These are phyloP conservation scores for Magnusiomyces tetraspermus DNA, from an alignment of 1,139 yeast species.

Conservation along the genomic window DNA sequence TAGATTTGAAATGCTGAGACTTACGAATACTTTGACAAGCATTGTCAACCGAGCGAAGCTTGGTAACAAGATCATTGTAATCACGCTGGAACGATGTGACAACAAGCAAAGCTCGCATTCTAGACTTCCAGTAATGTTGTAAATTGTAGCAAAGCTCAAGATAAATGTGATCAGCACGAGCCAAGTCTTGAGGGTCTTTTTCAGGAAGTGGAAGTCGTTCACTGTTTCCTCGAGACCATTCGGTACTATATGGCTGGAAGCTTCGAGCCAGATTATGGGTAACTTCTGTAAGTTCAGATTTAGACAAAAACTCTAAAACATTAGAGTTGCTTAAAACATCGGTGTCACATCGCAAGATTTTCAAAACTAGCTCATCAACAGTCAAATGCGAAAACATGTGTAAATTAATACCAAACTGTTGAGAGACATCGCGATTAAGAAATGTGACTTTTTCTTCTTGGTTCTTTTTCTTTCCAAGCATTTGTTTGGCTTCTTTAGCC, in stretches of 20 bases:
- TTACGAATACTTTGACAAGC: constrained; percentile 54
- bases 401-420: constrained; percentile 84
- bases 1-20: constrained; percentile 55
- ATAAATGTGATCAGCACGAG: constrained; percentile 72
- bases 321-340: constrained; percentile 61
- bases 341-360: constrained; percentile 61
- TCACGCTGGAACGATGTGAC: constrained; percentile 64
- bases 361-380: constrained; percentile 54
- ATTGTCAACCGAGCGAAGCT: constrained; percentile 55
- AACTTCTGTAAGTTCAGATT: constrained; percentile 63
- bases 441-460: constrained; percentile 46
- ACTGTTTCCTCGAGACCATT: constrained; percentile 34
- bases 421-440: constrained; percentile 72
- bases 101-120: constrained; percentile 69
- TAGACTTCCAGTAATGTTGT: constrained; percentile 73
- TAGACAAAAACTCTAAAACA: constrained; percentile 72
- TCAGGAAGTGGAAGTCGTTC: constrained; percentile 38
- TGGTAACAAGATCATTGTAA: constrained; percentile 53
- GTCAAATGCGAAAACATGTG: constrained; percentile 62
- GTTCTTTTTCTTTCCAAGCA: constrained; percentile 29
- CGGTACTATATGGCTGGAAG: constrained; percentile 62
- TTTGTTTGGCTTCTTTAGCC: constrained; percentile 46
- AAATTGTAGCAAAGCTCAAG: constrained; percentile 70
- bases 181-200: constrained; percentile 54
- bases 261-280: constrained; percentile 55